Conservation (phyloP, 345 rosid genomes). For the Bruguiera gymnorhiza region DNA sequence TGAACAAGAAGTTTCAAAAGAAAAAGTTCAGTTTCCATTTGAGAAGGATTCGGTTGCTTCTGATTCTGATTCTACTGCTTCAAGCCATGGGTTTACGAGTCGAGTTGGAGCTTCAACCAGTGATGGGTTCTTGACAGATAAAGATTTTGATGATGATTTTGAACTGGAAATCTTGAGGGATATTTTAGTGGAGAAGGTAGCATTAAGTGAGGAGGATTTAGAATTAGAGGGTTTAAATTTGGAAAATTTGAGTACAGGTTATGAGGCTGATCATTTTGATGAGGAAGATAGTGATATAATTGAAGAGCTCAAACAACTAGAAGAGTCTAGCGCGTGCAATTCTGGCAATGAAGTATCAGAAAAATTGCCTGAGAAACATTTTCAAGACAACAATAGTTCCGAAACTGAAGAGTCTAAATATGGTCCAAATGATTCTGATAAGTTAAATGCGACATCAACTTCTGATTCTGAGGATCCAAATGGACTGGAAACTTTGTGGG, state of each 20-base stretch:
- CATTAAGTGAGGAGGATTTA: slow-evolving; percentile 20
- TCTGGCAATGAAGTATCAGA: slow-evolving; percentile 6
- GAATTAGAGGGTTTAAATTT: slow-evolving; percentile 16
- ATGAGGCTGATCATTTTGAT: slow-evolving; percentile 25
- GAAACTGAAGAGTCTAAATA: slow-evolving; percentile 8
- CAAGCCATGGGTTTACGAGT: slow-evolving; percentile 49
- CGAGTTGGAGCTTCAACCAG: slow-evolving; percentile 38
- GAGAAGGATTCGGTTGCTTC: slow-evolving; percentile 43
- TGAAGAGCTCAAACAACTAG: slow-evolving; percentile 31
- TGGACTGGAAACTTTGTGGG: slow-evolving; percentile 72
- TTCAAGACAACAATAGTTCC: slow-evolving; percentile 7
- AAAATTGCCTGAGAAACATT: slow-evolving; percentile 5
- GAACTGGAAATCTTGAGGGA: slow-evolving; percentile 18
- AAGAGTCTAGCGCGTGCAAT: slow-evolving; percentile 23
- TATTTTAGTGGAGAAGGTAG: slow-evolving; percentile 11
- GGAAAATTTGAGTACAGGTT: slow-evolving; percentile 12
- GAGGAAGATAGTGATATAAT: slow-evolving; percentile 25
- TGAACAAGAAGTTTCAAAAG: slow-evolving; percentile 15
- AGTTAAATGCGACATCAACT: slow-evolving; percentile 14
- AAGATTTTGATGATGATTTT: slow-evolving; percentile 38
- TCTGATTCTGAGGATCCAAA: slow-evolving; percentile 42
- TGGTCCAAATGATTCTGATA: slow-evolving; percentile 1
- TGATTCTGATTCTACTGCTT: slow-evolving; percentile 50
- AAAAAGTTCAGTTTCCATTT: slow-evolving; percentile 33
- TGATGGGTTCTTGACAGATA: slow-evolving; percentile 56